phyloP scores from a whole-genome alignment of 352 stramenopile genomes.

The Phytophthora tentaculata region DNA sequence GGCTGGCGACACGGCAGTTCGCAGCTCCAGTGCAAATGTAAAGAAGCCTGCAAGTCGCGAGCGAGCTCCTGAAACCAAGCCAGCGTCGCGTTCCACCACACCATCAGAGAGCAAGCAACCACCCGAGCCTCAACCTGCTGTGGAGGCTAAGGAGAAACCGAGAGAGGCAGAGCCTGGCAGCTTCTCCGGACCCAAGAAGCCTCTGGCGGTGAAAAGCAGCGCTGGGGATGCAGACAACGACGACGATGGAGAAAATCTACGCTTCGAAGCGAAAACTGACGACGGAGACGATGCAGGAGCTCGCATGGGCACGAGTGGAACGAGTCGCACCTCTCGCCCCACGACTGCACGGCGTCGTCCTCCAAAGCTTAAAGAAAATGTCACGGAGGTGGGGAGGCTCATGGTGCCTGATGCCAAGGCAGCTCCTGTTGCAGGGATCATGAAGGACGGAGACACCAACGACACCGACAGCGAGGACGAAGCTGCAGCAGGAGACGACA shows the following conservation, averaged over 20 bases:
- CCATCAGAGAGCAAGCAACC: conserved; percentile 63
- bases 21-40: conserved; percentile 30
- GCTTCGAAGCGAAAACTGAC: conserved; percentile 49
- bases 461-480: conserved; percentile 81
- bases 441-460: conserved; percentile 84
- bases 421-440: conserved; percentile 70
- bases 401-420: conserved; percentile 86
- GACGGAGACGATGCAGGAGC: conserved; percentile 39
- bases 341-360: conserved; percentile 87
- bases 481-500: conserved; percentile 32
- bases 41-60: conserved; percentile 62
- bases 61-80: conserved; percentile 56
- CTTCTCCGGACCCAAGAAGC: conserved; percentile 68
- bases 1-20: conserved; percentile 55
- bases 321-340: conserved; percentile 73
- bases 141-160: conserved; percentile 46
- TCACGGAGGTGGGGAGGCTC: conserved; percentile 74
- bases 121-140: conserved; percentile 13
- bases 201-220: conserved; percentile 47
- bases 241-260: conserved; percentile 53
- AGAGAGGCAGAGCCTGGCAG: conserved; percentile 42
- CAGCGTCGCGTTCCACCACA: conserved; percentile 61
- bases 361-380: conserved; percentile 90
- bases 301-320: conserved; percentile 44
- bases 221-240: conserved; percentile 47